Percentiles rank a stretch among this genome's conserved stretches.
Evolutionary conservation across 176 grass and related monocot genomes (phyloP).

Genomic region (Leersia perrieri): DNA sequence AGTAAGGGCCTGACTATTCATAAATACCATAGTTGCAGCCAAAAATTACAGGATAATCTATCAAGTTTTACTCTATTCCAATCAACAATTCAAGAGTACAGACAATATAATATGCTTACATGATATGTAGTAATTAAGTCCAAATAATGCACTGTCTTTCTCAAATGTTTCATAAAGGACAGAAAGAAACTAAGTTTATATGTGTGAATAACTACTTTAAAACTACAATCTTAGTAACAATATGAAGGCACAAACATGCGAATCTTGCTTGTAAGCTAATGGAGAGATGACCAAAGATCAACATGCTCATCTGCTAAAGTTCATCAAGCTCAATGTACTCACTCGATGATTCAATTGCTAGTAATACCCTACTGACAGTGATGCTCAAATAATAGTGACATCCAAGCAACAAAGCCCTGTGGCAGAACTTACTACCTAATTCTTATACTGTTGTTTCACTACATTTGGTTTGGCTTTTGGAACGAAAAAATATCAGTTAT

Average conservation of each 20-base stretch:
- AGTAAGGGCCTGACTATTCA: background rate
- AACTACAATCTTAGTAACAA: background rate
- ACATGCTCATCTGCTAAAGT: background rate
- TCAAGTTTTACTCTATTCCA: background rate
- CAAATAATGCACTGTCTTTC: background rate
- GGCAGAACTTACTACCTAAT: slow-evolving; percentile 13
- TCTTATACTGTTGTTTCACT: background rate
- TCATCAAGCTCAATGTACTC: slow-evolving; percentile 3
- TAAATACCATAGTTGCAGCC: background rate
- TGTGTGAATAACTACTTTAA: background rate
- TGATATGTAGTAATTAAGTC: background rate
- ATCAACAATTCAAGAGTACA: background rate
- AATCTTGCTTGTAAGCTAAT: background rate
- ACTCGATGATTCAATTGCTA: background rate
- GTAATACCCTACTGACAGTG: background rate
- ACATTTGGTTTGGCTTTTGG: slow-evolving; percentile 12
- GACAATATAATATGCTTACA: background rate
- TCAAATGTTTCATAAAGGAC: slow-evolving; percentile 8
- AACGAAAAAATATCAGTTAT: too few relatives aligned
- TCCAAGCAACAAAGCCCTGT: background rate
- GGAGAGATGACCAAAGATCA: background rate
- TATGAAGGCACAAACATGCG: background rate
- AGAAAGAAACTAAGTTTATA: background rate
- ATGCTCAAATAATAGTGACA: background rate
- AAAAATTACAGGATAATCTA: background rate